Evolutionary conservation across 2,329 filamentous ascomycete species (phyloP), one percentile per base, ranked within the genome.

Genomic region (Talaromyces sp.): DNA sequence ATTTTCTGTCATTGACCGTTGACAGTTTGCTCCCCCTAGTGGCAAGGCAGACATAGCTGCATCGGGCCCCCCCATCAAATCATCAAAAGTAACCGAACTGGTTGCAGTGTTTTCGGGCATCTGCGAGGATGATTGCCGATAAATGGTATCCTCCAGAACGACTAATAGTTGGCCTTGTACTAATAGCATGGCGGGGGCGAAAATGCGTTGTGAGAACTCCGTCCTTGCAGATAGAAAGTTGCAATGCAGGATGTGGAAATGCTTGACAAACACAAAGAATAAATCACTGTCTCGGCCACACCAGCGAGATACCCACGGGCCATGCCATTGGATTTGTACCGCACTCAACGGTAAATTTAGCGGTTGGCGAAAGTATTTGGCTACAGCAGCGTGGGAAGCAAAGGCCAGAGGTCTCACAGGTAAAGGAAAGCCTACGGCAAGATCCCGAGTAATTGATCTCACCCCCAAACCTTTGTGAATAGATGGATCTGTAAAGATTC

Each of bases 251-350:
- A 94, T 83, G 73, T 94, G 90, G 68, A 90, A 96, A 72, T 95
- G 89, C 75, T 96, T 96, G 77, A 88, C 86, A 70, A 97, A 97
- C 52, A 96, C 89, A 76, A 94, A 96, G 72, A 96, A 91, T 36
- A 97, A 80, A 70, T 96, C 93, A 4, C 90, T 96, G 68, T 96
- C 92, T 2, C 87, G 86, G 14, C 93, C 93, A 64, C 87, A 89
- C 93, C 93, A 97, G 64, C 92, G 86, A 44, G 89, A 86, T 7
- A 91, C 81, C 93, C 93, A 97, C 0, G 88, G 87, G 0, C 91
- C 91, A 68, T 89, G 87, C 92, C 93, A 97, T 51, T 87, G 81
- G n/a, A 96, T 87, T 65, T 88, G 86, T 33, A 86, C 83, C 5
- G 89, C 86, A 33, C 87, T 84, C 44, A 92, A 73, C 1, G 91